phyloP scores from a whole-genome alignment of 2,329 filamentous ascomycete species.

The Cladosporium phlei region DNA sequence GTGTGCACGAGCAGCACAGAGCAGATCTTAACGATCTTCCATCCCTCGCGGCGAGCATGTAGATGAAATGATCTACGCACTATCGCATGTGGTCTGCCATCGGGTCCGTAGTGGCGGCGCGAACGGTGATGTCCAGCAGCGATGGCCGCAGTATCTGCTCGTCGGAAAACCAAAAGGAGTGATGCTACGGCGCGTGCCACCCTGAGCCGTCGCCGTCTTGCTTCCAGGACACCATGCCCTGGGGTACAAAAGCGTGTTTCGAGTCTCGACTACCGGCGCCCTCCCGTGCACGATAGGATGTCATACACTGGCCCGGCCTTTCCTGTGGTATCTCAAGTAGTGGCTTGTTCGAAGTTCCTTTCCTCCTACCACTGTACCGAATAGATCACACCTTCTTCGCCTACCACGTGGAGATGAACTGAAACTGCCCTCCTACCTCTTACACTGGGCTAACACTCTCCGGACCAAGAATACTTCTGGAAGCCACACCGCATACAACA shows the following conservation, averaged over 20 bases:
- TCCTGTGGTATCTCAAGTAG: not conserved
- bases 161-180: not conserved
- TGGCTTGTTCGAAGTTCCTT: constrained; percentile 4
- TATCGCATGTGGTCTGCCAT: constrained; percentile 1
- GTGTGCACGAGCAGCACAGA: constrained; percentile 6
- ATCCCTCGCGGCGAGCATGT: constrained; percentile 1
- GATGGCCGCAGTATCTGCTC: constrained; percentile 1
- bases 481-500: not conserved
- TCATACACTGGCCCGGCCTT: constrained; percentile 11
- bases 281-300: constrained; percentile 7
- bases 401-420: constrained; percentile 4
- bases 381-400: constrained; percentile 1
- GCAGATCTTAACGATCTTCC: constrained; percentile 6
- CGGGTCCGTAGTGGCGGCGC: constrained; percentile 4
- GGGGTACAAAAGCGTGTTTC: constrained; percentile 10
- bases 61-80: constrained; percentile 7
- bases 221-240: constrained; percentile 4
- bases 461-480: not conserved
- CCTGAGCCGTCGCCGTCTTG: constrained; percentile 4
- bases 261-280: constrained; percentile 2
- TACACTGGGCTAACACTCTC: constrained; percentile 1
- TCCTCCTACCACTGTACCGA: not conserved
- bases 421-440: constrained; percentile 4
- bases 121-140: not conserved
- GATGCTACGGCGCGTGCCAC: not conserved